A percentile compares a stretch with the other conserved stretches of the same genome.
Evolutionary conservation across 345 rosid species (phyloP).

Genomic region (Acer yangbiense): DNA sequence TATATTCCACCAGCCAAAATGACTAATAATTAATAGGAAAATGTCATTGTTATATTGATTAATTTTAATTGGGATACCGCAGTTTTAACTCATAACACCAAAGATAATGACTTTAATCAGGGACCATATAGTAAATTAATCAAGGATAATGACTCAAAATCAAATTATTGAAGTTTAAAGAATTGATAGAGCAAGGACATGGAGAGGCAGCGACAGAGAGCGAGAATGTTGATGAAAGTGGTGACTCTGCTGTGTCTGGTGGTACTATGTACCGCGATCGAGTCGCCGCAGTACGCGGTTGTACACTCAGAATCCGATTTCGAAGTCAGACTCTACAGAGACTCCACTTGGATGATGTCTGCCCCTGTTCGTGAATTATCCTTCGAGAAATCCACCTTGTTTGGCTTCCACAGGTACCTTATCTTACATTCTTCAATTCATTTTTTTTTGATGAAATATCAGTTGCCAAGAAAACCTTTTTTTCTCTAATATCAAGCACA

Average conservation of each 20-base stretch:
- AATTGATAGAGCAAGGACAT: conserved; percentile 6
- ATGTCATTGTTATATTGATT: too few species aligned
- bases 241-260: conserved; percentile 16
- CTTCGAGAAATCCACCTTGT: conserved; percentile 57
- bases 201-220: conserved; percentile 16
- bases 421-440: background rate
- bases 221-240: conserved; percentile 9
- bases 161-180: background rate
- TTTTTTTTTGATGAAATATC: background rate
- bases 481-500: background rate
- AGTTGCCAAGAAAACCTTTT: background rate
- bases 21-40: too few species aligned
- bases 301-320: conserved; percentile 61
- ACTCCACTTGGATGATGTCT: conserved; percentile 58
- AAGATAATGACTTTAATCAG: too few species aligned
- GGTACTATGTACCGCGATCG: conserved; percentile 30
- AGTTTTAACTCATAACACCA: too few species aligned
- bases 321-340: conserved; percentile 55
- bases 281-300: conserved; percentile 56
- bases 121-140: too few species aligned
- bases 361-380: conserved; percentile 50
- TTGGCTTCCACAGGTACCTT: conserved; percentile 65
- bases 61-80: too few species aligned
- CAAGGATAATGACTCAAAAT: too few species aligned
- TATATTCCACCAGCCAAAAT: too few species aligned